Evolutionary conservation across 2,329 filamentous ascomycete genomes (phyloP).

Genomic region (Monosporascus sp.): DNA sequence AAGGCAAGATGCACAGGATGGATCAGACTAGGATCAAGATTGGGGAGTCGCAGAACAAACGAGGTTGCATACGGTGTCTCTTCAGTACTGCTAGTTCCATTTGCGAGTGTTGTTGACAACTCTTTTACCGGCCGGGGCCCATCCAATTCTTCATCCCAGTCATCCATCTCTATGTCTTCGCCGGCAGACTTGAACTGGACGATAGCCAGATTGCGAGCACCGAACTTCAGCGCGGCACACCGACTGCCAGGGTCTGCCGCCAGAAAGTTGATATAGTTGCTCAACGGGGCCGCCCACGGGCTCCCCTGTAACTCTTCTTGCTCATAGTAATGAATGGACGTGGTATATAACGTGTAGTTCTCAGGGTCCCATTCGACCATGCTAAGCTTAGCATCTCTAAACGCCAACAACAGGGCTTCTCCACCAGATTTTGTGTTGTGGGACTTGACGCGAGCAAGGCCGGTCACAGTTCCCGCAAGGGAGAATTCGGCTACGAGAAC

Average conservation of each 20-base stretch:
- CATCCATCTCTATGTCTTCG: constrained; percentile 86
- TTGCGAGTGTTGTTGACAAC: constrained; percentile 33
- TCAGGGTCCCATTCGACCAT: constrained; percentile 90
- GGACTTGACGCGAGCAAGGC: constrained; percentile 71
- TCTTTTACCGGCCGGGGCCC: constrained; percentile 55
- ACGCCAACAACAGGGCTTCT: constrained; percentile 76
- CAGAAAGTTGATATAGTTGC: constrained; percentile 73
- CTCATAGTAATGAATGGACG: constrained; percentile 98
- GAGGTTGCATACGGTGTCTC: constrained; percentile 80
- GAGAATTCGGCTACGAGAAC: constrained; percentile 80
- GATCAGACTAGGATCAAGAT: constrained; percentile 79
- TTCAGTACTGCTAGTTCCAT: constrained; percentile 44
- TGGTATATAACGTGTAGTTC: constrained; percentile 71
- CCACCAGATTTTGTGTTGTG: constrained; percentile 71
- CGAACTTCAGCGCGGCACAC: constrained; percentile 93
- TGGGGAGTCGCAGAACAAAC: constrained; percentile 85
- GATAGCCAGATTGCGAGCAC: constrained; percentile 81
- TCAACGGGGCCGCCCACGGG: constrained; percentile 74
- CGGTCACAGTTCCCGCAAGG: constrained; percentile 78
- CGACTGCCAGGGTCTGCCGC: constrained; percentile 86
- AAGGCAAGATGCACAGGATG: constrained; percentile 91
- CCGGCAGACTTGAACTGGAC: constrained; percentile 83
- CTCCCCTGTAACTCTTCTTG: constrained; percentile 80
- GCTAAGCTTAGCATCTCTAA: constrained; percentile 88
- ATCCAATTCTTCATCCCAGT: constrained; percentile 80